phyloP scores from a whole-genome alignment of 192 early-diverging fungal species.

The Rhizophagus sp. region DNA sequence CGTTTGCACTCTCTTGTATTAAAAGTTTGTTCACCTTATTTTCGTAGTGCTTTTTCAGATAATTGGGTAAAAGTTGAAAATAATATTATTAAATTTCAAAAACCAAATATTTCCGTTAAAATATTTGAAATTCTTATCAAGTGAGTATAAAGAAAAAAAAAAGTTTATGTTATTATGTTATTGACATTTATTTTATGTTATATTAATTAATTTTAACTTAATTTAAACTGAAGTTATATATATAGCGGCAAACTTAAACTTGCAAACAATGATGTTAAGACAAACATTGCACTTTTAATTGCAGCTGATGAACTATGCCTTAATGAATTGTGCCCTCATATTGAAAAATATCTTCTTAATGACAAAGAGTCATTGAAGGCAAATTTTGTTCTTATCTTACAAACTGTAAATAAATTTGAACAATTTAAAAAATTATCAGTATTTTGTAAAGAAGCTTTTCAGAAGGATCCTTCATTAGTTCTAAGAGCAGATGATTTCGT shows the following conservation, averaged over 20 bases:
- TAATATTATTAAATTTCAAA: neutral
- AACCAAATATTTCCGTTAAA: neutral
- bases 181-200: no score
- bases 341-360: neutral
- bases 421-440: neutral
- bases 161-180: no score
- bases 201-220: no score
- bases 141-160: neutral
- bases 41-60: neutral
- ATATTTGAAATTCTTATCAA: neutral
- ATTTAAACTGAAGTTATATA: neutral
- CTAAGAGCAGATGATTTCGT: neutral
- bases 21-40: constrained; percentile 4
- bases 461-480: neutral
- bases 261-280: no score
- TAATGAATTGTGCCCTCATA: neutral
- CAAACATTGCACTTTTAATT: no score
- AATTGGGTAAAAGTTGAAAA: neutral
- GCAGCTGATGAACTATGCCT: neutral
- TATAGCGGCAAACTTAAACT: neutral
- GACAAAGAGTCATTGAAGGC: neutral
- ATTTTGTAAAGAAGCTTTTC: neutral
- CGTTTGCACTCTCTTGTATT: neutral
- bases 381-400: neutral
- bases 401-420: no score